A percentile compares a stretch with the other conserved stretches of the same genome.
These are phyloP conservation scores for Colletotrichum lini DNA, from an alignment of 2,329 filamentous ascomycete species.

Conservation along the genomic window DNA sequence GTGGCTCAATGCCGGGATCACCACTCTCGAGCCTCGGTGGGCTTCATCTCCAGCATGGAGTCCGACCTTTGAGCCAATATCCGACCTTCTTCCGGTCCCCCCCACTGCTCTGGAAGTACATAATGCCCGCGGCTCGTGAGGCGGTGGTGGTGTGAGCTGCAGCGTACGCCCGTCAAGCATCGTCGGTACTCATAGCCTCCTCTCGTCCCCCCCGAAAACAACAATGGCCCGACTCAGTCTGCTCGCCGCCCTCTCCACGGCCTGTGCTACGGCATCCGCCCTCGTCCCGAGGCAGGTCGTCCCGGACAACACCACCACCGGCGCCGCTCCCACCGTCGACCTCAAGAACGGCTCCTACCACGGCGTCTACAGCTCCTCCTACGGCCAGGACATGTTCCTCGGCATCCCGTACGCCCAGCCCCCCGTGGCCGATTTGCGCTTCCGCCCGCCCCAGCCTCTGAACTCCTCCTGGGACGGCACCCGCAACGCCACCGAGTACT, in stretches of 20 bases:
- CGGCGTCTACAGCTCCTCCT: slow-evolving; percentile 56
- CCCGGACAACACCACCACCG: slow-evolving; percentile 19
- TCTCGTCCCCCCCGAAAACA: neutral
- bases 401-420: slow-evolving; percentile 70
- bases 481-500: slow-evolving; percentile 62
- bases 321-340: slow-evolving; percentile 30
- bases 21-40: slow-evolving; percentile 19
- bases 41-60: slow-evolving; percentile 36
- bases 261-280: slow-evolving; percentile 33
- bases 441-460: slow-evolving; percentile 64
- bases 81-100: slow-evolving; percentile 25
- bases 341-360: slow-evolving; percentile 52
- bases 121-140: neutral
- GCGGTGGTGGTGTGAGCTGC: neutral
- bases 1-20: slow-evolving; percentile 27
- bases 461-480: slow-evolving; percentile 59
- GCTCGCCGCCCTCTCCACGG: slow-evolving; percentile 28
- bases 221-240: slow-evolving; percentile 36
- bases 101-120: slow-evolving; percentile 20
- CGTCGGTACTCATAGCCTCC: slow-evolving; percentile 1
- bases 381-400: slow-evolving; percentile 66
- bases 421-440: slow-evolving; percentile 67
- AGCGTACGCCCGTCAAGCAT: slow-evolving; percentile 23
- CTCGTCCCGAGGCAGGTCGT: slow-evolving; percentile 32
- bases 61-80: slow-evolving; percentile 10